These are phyloP conservation scores for Mycena venus DNA, from an alignment of 768 basidiomycete species.

Conservation along the genomic window DNA sequence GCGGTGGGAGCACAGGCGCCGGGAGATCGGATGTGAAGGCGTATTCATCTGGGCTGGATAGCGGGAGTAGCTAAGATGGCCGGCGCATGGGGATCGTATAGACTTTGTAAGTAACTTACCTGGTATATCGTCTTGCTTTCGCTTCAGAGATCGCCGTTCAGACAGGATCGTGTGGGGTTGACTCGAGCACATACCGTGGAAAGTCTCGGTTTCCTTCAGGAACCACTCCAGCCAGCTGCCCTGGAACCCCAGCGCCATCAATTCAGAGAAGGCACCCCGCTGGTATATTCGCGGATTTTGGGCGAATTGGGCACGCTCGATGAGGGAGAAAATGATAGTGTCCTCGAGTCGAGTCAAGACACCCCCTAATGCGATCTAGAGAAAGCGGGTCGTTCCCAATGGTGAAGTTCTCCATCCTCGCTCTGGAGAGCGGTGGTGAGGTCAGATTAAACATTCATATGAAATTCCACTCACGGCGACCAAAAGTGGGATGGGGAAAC, in stretches of 20 bases:
- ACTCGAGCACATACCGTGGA: constrained; percentile 84
- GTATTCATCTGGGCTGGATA: constrained; percentile 93
- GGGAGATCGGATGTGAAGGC: constrained; percentile 92
- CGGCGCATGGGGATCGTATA: neutral
- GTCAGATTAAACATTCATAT: neutral
- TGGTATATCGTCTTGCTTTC: constrained; percentile 95
- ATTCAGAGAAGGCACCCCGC: constrained; percentile 82
- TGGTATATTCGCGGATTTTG: constrained; percentile 93
- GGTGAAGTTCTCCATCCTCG: constrained; percentile 74
- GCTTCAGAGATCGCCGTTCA: constrained; percentile 61
- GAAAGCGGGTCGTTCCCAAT: constrained; percentile 86
- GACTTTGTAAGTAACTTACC: constrained; percentile 56
- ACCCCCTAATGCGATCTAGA: constrained; percentile 88
- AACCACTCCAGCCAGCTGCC: constrained; percentile 99
- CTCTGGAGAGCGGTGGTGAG: neutral
- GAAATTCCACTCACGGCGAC: neutral
- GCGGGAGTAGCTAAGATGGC: neutral
- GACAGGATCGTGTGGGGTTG: neutral
- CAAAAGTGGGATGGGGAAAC: neutral
- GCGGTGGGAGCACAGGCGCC: constrained; percentile 80
- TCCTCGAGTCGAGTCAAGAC: constrained; percentile 94
- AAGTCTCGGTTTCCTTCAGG: constrained; percentile 92
- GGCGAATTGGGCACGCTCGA: constrained; percentile 97
- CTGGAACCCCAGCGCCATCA: constrained; percentile 77
- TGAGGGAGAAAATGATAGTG: constrained; percentile 97